These are phyloP conservation scores for Talaromyces sp. DNA, from an alignment of 2,329 filamentous ascomycete genomes.

Conservation along the genomic window DNA sequence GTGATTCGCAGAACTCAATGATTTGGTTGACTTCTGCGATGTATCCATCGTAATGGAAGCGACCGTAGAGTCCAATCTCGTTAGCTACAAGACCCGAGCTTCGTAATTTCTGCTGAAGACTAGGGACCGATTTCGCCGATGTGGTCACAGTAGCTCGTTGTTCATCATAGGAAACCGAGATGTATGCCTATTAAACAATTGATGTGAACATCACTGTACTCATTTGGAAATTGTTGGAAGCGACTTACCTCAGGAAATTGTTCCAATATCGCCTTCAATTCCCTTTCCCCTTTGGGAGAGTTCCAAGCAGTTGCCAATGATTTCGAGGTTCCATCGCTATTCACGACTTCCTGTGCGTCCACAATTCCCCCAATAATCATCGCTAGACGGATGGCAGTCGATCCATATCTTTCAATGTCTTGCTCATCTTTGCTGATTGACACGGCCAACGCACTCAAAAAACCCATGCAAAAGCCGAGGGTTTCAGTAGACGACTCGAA, in stretches of 20 bases:
- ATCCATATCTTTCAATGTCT: conserved; percentile 30
- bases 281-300: conserved; percentile 11
- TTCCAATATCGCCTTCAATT: conserved; percentile 15
- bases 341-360: conserved; percentile 26
- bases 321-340: conserved; percentile 15
- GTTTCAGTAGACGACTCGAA: conserved; percentile 15
- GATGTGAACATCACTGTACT: not conserved
- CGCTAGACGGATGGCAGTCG: conserved; percentile 33
- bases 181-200: conserved; percentile 23
- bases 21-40: conserved; percentile 14
- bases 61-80: conserved; percentile 26
- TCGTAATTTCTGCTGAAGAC: conserved; percentile 19
- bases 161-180: conserved; percentile 34
- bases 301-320: conserved; percentile 18
- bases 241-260: conserved; percentile 14
- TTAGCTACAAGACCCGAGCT: conserved; percentile 19
- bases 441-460: conserved; percentile 35
- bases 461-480: conserved; percentile 36
- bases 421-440: conserved; percentile 20
- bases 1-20: conserved; percentile 20
- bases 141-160: conserved; percentile 32
- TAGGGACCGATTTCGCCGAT: conserved; percentile 8
- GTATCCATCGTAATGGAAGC: conserved; percentile 24
- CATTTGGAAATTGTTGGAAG: too few species aligned
- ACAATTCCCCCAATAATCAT: conserved; percentile 34